phyloP scores from a whole-genome alignment of 75 land plant genomes.

The Ceratopteris richardii region DNA sequence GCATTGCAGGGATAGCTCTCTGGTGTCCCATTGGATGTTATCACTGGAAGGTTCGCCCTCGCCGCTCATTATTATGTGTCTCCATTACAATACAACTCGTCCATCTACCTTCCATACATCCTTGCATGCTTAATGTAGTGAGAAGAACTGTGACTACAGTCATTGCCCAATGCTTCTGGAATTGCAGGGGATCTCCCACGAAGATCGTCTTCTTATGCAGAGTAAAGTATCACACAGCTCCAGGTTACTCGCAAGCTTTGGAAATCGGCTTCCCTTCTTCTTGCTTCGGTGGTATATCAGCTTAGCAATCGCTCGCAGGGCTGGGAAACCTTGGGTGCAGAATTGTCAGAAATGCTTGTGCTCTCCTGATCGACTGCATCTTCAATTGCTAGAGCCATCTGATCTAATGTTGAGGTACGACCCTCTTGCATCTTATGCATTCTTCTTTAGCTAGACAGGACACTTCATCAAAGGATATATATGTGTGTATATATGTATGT shows the following conservation, averaged over 20 bases:
- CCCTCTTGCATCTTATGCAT: not conserved
- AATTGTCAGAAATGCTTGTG: not conserved
- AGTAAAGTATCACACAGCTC: too few relatives aligned
- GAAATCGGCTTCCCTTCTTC: too few relatives aligned
- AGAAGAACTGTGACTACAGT: too few relatives aligned
- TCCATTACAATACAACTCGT: not conserved
- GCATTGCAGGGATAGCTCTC: constrained; percentile 25
- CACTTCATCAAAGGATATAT: too few relatives aligned
- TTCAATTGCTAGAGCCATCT: not conserved
- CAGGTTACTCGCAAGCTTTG: too few relatives aligned
- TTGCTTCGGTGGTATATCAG: not conserved
- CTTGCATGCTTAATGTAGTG: not conserved
- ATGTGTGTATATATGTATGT: too few relatives aligned
- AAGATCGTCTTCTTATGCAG: too few relatives aligned
- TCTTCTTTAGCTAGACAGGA: too few relatives aligned
- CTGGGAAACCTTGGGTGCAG: not conserved
- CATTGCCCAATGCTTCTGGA: too few relatives aligned
- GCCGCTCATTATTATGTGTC: not conserved
- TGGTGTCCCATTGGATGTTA: constrained; percentile 29
- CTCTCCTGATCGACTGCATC: too few relatives aligned
- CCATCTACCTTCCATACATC: not conserved
- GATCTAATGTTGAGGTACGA: not conserved
- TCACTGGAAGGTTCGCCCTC: constrained; percentile 20
- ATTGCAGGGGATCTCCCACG: too few relatives aligned
- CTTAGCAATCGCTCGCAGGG: not conserved